These are phyloP conservation scores for Candida nonsorbophila DNA, from an alignment of 805 yeast genomes.

Conservation along the genomic window DNA sequence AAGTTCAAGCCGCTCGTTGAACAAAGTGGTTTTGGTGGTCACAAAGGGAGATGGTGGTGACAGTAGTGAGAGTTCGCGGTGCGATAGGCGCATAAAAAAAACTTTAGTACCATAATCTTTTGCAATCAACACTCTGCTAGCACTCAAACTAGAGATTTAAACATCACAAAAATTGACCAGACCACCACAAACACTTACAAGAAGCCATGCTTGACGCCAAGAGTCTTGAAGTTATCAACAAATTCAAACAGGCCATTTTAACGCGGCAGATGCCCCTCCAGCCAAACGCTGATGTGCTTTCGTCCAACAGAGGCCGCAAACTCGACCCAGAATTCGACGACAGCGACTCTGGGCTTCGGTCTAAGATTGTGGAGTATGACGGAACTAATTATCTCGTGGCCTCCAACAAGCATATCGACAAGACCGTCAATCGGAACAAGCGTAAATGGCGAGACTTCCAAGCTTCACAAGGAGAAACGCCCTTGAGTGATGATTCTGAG, in stretches of 20 bases:
- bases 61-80: too few relatives aligned
- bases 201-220: conserved; percentile 30
- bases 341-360: conserved; percentile 14
- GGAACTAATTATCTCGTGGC: conserved; percentile 30
- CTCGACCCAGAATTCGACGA: conserved; percentile 11
- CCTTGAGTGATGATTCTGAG: conserved; percentile 6
- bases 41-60: too few relatives aligned
- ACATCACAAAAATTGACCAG: too few relatives aligned
- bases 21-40: too few relatives aligned
- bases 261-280: conserved; percentile 9
- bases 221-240: conserved; percentile 32
- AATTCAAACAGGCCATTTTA: conserved; percentile 30
- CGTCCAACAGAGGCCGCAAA: conserved; percentile 29
- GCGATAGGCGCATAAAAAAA: too few relatives aligned
- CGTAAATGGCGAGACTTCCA: conserved; percentile 29
- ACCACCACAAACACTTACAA: neutral
- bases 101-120: too few relatives aligned
- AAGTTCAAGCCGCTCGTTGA: too few relatives aligned
- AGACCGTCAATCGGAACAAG: conserved; percentile 20
- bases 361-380: conserved; percentile 35
- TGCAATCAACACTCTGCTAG: too few relatives aligned
- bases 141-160: too few relatives aligned
- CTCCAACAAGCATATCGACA: conserved; percentile 30
- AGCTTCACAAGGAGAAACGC: conserved; percentile 7
- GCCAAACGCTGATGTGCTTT: conserved; percentile 5